A percentile compares a stretch with the other conserved stretches of the same genome.
Evolutionary conservation across 2,329 filamentous ascomycete genomes (phyloP).

Genomic region (Penicillium sp.): DNA sequence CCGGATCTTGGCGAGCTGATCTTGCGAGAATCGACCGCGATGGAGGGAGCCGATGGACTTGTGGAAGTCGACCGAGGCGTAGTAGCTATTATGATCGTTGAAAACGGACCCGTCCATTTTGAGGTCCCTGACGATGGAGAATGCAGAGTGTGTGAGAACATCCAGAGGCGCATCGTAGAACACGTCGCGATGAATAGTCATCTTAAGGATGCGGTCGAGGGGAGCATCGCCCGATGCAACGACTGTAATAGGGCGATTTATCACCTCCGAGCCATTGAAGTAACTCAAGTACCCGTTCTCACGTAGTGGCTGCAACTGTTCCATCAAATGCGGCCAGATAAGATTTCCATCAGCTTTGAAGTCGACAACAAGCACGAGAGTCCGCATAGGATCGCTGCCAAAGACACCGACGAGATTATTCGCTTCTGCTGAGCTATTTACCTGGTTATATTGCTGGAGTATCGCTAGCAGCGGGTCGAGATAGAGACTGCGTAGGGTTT

Average conservation of each 20-base stretch:
- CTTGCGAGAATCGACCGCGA: constrained; percentile 45
- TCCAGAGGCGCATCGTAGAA: constrained; percentile 49
- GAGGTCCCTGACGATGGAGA: neutral
- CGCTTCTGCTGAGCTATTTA: neutral
- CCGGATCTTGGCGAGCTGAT: constrained; percentile 44
- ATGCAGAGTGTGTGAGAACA: constrained; percentile 11
- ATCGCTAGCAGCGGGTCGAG: constrained; percentile 59
- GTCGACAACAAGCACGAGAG: constrained; percentile 62
- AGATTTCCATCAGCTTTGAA: constrained; percentile 55
- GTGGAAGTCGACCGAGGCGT: constrained; percentile 58
- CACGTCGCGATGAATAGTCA: constrained; percentile 43
- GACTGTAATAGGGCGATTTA: constrained; percentile 43
- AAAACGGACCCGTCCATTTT: constrained; percentile 31
- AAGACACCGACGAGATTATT: constrained; percentile 50
- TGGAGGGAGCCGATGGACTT: constrained; percentile 49
- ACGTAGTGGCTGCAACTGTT: constrained; percentile 41
- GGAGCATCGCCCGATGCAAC: constrained; percentile 47
- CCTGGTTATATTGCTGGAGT: constrained; percentile 49
- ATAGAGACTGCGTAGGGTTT: constrained; percentile 60
- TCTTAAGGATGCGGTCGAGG: constrained; percentile 35
- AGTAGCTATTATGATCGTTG: constrained; percentile 57
- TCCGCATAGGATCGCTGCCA: constrained; percentile 48
- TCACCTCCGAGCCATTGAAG: constrained; percentile 37
- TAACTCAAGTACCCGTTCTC: constrained; percentile 42
- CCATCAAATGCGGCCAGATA: constrained; percentile 25